These are phyloP conservation scores for Candida pseudoviswanathii DNA, from an alignment of 1,139 yeast genomes.

Conservation along the genomic window DNA sequence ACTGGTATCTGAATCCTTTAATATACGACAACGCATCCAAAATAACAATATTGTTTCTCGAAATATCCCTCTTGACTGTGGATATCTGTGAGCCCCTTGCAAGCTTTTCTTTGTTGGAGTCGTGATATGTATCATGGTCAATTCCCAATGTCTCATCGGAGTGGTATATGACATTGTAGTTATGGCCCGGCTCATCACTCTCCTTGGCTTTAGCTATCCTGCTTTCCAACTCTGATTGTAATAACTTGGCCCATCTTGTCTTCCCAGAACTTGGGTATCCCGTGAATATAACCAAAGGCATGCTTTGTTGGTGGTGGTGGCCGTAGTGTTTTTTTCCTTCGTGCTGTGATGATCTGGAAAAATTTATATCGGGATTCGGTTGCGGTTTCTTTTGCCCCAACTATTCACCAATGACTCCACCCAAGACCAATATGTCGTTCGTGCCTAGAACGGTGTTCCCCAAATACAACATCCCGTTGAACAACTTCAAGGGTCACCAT, in stretches of 20 bases:
- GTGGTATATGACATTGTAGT: conserved; percentile 65
- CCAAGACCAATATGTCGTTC: conserved; percentile 19
- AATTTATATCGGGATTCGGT: neutral
- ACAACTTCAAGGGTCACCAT: conserved; percentile 93
- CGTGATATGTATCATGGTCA: conserved; percentile 63
- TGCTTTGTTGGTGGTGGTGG: conserved; percentile 22
- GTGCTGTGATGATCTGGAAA: neutral
- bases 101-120: conserved; percentile 73
- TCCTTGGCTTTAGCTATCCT: conserved; percentile 45
- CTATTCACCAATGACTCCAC: neutral
- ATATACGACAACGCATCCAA: conserved; percentile 87
- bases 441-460: conserved; percentile 59
- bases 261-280: conserved; percentile 91
- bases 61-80: conserved; percentile 81
- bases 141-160: conserved; percentile 81
- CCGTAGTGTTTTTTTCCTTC: neutral
- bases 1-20: conserved; percentile 92
- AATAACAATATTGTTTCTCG: conserved; percentile 71
- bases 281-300: conserved; percentile 85
- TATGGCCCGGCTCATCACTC: conserved; percentile 48
- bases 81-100: conserved; percentile 85
- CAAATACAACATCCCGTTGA: conserved; percentile 62
- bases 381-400: neutral
- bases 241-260: conserved; percentile 65
- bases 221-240: conserved; percentile 48